These are phyloP conservation scores for Pythium coloratum DNA, from an alignment of 352 stramenopile species.

Conservation along the genomic window DNA sequence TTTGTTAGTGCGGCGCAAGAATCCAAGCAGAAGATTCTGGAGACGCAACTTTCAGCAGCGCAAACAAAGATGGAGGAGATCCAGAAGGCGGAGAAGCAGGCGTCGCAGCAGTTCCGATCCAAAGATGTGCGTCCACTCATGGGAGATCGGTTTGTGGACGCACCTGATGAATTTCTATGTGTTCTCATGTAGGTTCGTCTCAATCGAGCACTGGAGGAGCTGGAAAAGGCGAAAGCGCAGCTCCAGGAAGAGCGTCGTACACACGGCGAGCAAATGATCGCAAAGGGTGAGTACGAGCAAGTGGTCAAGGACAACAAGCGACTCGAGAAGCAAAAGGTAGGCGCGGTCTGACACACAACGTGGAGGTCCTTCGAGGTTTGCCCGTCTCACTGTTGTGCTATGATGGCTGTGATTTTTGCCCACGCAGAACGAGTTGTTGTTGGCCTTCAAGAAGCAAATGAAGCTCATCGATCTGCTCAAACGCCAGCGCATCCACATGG, in stretches of 20 bases:
- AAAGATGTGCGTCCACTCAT: slow-evolving; percentile 47
- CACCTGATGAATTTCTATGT: not conserved
- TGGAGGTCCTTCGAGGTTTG: too few relatives aligned
- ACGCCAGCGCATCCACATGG: slow-evolving; percentile 84
- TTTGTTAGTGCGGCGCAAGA: slow-evolving; percentile 56
- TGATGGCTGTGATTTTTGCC: not conserved
- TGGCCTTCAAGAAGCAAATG: slow-evolving; percentile 86
- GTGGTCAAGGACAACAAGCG: slow-evolving; percentile 68
- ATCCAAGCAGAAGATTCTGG: slow-evolving; percentile 67
- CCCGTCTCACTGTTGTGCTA: not conserved
- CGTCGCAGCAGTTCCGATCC: slow-evolving; percentile 66
- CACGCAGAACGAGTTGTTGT: slow-evolving; percentile 58
- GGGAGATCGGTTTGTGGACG: too few relatives aligned
- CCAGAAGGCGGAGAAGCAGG: slow-evolving; percentile 60
- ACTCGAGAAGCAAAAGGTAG: slow-evolving; percentile 82
- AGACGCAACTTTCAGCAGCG: slow-evolving; percentile 55
- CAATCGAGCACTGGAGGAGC: slow-evolving; percentile 73
- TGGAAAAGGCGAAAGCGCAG: slow-evolving; percentile 70
- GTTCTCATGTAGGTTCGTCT: slow-evolving; percentile 48
- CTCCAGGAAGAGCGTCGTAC: slow-evolving; percentile 56
- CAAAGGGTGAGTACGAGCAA: slow-evolving; percentile 58
- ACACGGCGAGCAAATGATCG: slow-evolving; percentile 47
- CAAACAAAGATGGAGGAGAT: slow-evolving; percentile 52
- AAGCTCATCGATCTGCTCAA: slow-evolving; percentile 88
- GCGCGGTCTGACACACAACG: not conserved